Conservation (phyloP, 805 yeast genomes). For the Hanseniaspora thailandica region DNA sequence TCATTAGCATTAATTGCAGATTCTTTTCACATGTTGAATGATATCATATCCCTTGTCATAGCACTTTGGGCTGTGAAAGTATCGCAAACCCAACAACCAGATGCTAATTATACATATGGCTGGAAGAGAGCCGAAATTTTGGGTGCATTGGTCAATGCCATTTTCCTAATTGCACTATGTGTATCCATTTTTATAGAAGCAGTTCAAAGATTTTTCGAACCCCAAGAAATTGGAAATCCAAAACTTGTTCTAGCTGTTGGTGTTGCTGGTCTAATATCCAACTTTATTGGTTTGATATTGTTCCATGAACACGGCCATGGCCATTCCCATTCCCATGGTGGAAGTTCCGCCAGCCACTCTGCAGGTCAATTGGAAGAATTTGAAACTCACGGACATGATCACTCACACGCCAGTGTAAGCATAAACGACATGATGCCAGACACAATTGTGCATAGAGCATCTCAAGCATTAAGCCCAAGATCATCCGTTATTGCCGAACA, state of each 20-base stretch:
- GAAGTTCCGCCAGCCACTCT: slow-evolving; percentile 16
- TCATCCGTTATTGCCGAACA: slow-evolving; percentile 27
- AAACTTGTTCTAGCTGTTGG: slow-evolving; percentile 74
- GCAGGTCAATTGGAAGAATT: slow-evolving; percentile 18
- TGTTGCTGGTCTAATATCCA: slow-evolving; percentile 66
- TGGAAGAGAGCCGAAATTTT: slow-evolving; percentile 96
- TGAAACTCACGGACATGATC: slow-evolving; percentile 18
- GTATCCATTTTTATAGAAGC: slow-evolving; percentile 89
- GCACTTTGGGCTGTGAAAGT: slow-evolving; percentile 96
- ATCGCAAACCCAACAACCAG: slow-evolving; percentile 69
- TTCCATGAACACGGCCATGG: slow-evolving; percentile 78
- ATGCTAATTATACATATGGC: slow-evolving; percentile 86
- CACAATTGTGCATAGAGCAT: slow-evolving; percentile 31
- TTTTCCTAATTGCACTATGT: slow-evolving; percentile 81
- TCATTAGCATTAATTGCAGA: slow-evolving; percentile 92
- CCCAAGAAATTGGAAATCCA: slow-evolving; percentile 73
- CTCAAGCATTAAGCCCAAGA: slow-evolving; percentile 4
- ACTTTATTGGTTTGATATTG: slow-evolving; percentile 67
- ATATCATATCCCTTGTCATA: slow-evolving; percentile 73
- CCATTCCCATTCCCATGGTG: slow-evolving; percentile 34
- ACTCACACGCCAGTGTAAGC: slow-evolving; percentile 22
- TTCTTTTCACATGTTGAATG: slow-evolving; percentile 95
- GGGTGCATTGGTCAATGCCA: slow-evolving; percentile 91
- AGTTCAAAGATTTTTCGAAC: slow-evolving; percentile 72
- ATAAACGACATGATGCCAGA: slow-evolving; percentile 33